phyloP scores from a whole-genome alignment of 75 land plant species.

The Larix kaempferi region DNA sequence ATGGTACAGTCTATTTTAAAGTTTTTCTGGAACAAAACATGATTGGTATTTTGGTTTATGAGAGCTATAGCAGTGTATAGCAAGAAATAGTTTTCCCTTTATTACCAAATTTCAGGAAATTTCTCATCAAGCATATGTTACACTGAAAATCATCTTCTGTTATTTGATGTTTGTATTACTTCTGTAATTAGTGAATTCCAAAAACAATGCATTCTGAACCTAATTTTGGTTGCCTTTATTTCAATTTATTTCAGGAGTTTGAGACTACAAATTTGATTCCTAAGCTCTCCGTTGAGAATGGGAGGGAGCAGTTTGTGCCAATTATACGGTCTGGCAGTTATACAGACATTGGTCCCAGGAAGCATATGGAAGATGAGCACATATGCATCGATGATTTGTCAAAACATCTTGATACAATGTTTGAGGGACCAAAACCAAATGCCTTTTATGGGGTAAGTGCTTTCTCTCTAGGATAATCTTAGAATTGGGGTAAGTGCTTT shows the following conservation, averaged over 20 bases:
- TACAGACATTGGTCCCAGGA: constrained; percentile 52
- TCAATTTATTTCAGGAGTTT: constrained; percentile 21
- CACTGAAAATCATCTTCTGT: no score
- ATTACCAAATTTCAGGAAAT: no score
- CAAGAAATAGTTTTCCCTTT: no score
- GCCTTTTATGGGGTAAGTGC: constrained; percentile 63
- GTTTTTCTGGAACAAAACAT: no score
- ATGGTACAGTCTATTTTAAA: no score
- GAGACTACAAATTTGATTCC: constrained; percentile 19
- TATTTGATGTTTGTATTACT: no score
- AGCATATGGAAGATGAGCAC: constrained; percentile 74
- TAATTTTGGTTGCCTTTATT: not conserved
- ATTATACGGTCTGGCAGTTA: constrained; percentile 63
- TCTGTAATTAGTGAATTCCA: no score
- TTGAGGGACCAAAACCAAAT: constrained; percentile 33
- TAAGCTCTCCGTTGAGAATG: constrained; percentile 13
- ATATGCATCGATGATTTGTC: constrained; percentile 64
- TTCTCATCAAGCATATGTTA: no score
- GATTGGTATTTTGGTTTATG: no score
- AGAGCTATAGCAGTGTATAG: no score
- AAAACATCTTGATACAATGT: constrained; percentile 27
- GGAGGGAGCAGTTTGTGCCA: constrained; percentile 28
- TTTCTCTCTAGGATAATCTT: not conserved
- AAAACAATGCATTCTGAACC: not conserved
- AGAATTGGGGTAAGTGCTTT: constrained; percentile 33